Evolutionary conservation across 352 stramenopile genomes (phyloP).

Genomic region (Pythium myriotylum): DNA sequence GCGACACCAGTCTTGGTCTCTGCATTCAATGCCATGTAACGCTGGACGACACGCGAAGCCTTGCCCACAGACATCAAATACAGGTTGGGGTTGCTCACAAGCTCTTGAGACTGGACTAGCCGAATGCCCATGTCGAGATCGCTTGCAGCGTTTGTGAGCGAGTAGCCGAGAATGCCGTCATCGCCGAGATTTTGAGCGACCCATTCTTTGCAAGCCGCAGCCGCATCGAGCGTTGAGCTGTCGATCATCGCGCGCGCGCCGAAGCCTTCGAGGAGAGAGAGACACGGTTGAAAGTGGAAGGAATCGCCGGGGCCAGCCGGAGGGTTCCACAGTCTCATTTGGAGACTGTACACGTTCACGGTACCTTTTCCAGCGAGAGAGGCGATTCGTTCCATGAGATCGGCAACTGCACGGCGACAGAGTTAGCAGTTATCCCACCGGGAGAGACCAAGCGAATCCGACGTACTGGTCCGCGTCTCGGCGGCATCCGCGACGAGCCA

Average conservation of each 20-base stretch:
- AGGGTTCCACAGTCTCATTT: constrained; percentile 3
- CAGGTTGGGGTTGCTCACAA: neutral
- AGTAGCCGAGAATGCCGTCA: neutral
- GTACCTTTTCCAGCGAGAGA: neutral
- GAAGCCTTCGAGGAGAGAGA: neutral
- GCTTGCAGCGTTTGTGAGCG: constrained; percentile 1
- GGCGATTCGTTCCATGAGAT: constrained; percentile 2
- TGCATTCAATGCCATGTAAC: neutral
- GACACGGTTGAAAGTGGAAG: neutral
- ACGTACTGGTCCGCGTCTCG: neutral
- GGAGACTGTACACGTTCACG: constrained; percentile 2
- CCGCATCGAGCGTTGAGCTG: neutral
- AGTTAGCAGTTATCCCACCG: too few species aligned
- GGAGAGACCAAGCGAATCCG: too few species aligned
- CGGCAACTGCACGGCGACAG: neutral
- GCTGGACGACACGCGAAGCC: constrained; percentile 7
- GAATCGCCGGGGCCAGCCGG: neutral
- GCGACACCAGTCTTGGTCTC: neutral
- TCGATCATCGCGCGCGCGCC: neutral
- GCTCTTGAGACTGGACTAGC: neutral
- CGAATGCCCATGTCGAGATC: neutral
- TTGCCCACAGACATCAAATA: constrained; percentile 2
- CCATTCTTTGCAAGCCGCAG: neutral
- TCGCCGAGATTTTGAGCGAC: neutral
- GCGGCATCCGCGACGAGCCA: constrained; percentile 1